These are phyloP conservation scores for Dendrobium huoshanense DNA, from an alignment of 106 monocot genomes.

Conservation along the genomic window DNA sequence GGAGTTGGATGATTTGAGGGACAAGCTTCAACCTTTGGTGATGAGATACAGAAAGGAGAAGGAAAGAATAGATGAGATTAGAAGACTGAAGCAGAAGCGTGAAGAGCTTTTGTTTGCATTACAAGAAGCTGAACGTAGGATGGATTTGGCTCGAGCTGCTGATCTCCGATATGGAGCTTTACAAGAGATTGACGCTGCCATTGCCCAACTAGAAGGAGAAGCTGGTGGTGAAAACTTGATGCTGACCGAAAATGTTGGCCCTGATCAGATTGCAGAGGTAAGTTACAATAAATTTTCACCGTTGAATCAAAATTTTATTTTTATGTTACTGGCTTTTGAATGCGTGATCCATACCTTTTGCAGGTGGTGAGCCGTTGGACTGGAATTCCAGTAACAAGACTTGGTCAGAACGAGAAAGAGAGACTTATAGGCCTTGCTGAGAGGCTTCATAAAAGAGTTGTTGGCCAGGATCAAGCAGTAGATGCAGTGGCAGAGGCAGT, in stretches of 20 bases:
- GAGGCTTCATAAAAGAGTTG: slow-evolving; percentile 78
- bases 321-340: not conserved
- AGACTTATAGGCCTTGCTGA: slow-evolving; percentile 66
- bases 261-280: slow-evolving; percentile 96
- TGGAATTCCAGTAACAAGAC: slow-evolving; percentile 84
- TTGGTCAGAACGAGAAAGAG: slow-evolving; percentile 92
- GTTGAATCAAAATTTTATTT: not conserved
- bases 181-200: slow-evolving; percentile 75
- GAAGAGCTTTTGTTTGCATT: slow-evolving; percentile 44
- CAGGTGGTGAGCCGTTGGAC: slow-evolving; percentile 94
- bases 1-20: slow-evolving; percentile 73
- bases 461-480: slow-evolving; percentile 82
- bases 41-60: slow-evolving; percentile 94
- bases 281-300: not conserved
- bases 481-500: slow-evolving; percentile 84
- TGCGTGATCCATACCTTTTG: not conserved
- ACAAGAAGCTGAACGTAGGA: slow-evolving; percentile 56
- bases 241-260: slow-evolving; percentile 82
- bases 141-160: slow-evolving; percentile 64
- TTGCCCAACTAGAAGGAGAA: slow-evolving; percentile 63
- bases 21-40: slow-evolving; percentile 69
- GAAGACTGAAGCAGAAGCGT: slow-evolving; percentile 48
- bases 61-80: slow-evolving; percentile 79
- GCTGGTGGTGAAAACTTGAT: slow-evolving; percentile 67
- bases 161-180: slow-evolving; percentile 74